Evolutionary conservation across 805 yeast genomes (phyloP).

Genomic region (Ogataea paradorogensis): DNA sequence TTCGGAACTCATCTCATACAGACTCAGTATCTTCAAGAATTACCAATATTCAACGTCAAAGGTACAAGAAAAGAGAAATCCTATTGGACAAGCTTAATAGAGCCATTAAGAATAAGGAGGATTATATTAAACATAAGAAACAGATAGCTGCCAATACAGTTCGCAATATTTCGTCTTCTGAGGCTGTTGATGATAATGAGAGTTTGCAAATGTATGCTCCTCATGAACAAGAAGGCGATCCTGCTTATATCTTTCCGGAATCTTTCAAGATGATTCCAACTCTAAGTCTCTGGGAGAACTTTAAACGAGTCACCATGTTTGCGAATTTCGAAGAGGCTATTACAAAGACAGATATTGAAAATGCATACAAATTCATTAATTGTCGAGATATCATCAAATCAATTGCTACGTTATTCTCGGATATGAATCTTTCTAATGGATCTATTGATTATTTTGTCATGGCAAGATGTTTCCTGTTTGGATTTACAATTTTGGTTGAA

Average conservation of each 20-base stretch:
- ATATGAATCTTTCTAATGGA: constrained; percentile 6
- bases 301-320: constrained; percentile 11
- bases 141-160: constrained; percentile 19
- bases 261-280: constrained; percentile 3
- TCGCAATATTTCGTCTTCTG: constrained; percentile 13
- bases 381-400: constrained; percentile 10
- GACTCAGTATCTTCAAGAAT: constrained; percentile 10
- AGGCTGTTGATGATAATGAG: not conserved
- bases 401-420: constrained; percentile 8
- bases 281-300: constrained; percentile 12
- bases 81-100: constrained; percentile 14
- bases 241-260: constrained; percentile 3
- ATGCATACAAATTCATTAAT: constrained; percentile 16
- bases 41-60: constrained; percentile 4
- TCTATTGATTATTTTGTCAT: constrained; percentile 7
- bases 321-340: constrained; percentile 12
- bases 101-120: constrained; percentile 18
- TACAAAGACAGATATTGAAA: constrained; percentile 7
- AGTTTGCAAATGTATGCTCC: constrained; percentile 1
- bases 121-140: constrained; percentile 18
- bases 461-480: constrained; percentile 19
- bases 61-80: constrained; percentile 7
- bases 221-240: not conserved
- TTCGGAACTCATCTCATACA: constrained; percentile 11
- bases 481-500: constrained; percentile 16